phyloP scores from a whole-genome alignment of 352 stramenopile species.

The Pythium guiyangense region DNA sequence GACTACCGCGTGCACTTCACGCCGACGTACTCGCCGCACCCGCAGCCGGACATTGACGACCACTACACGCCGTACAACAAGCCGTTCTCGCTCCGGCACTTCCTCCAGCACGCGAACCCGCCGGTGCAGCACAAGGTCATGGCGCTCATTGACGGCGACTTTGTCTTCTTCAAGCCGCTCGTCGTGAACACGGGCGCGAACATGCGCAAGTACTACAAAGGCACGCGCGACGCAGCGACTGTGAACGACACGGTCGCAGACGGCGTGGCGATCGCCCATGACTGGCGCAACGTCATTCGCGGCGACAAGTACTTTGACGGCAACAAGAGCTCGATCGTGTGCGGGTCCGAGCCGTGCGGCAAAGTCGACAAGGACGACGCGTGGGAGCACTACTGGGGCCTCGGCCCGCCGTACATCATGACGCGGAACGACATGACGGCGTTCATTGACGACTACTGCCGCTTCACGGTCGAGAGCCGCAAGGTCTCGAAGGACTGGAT shows the following conservation, averaged over 20 bases:
- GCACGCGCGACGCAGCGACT: slow-evolving; percentile 5
- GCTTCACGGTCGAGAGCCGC: slow-evolving; percentile 16
- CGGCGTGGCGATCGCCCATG: slow-evolving; percentile 20
- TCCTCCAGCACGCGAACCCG: slow-evolving; percentile 34
- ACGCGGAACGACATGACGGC: slow-evolving; percentile 16
- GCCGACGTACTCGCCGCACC: slow-evolving; percentile 37
- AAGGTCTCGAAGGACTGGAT: slow-evolving; percentile 22
- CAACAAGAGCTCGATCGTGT: slow-evolving; percentile 12
- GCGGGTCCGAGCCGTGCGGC: slow-evolving; percentile 9
- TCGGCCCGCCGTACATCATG: slow-evolving; percentile 35
- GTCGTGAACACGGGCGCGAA: slow-evolving; percentile 18
- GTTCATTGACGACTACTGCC: slow-evolving; percentile 26
- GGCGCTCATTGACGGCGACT: slow-evolving; percentile 13
- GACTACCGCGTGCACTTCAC: slow-evolving; percentile 52
- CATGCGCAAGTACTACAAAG: slow-evolving; percentile 20
- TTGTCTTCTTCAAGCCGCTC: slow-evolving; percentile 22
- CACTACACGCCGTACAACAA: slow-evolving; percentile 55
- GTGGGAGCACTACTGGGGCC: slow-evolving; percentile 20
- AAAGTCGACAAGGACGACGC: slow-evolving; percentile 12
- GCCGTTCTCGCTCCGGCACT: slow-evolving; percentile 46
- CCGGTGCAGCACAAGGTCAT: slow-evolving; percentile 29
- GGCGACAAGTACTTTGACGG: slow-evolving; percentile 4
- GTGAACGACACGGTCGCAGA: slow-evolving; percentile 17
- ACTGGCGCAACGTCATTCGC: slow-evolving; percentile 14
- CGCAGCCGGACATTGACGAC: slow-evolving; percentile 31